Percentiles rank a stretch among this genome's conserved stretches.
phyloP scores from a whole-genome alignment of 208 protist species.

The Dictyostelium gargantuum region DNA sequence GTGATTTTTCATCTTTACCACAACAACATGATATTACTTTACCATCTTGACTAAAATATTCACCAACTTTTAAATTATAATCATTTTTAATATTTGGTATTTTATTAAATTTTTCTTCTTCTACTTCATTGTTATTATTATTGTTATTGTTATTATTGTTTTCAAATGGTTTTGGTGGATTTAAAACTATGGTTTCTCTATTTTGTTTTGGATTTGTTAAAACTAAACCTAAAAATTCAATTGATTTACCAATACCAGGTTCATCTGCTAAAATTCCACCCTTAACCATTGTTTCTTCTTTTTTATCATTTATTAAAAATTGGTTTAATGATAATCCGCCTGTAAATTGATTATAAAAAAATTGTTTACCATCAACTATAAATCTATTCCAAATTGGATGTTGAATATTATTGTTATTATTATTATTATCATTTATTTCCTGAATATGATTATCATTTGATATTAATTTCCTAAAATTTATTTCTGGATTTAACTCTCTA shows the following conservation, averaged over 20 bases:
- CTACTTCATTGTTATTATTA: neutral
- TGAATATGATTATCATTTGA: neutral
- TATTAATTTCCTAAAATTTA: neutral
- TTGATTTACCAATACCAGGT: slow-evolving; percentile 77
- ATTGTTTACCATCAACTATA: neutral
- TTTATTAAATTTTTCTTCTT: neutral
- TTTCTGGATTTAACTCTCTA: slow-evolving; percentile 42
- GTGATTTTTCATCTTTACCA: neutral
- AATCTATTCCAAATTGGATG: slow-evolving; percentile 29
- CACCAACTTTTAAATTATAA: neutral
- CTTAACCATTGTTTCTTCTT: neutral
- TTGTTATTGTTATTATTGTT: neutral
- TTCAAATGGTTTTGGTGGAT: neutral
- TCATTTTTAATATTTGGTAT: neutral
- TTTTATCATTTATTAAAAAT: neutral
- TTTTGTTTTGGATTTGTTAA: slow-evolving; percentile 12
- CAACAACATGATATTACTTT: slow-evolving; percentile 42
- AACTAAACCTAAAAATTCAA: slow-evolving; percentile 77
- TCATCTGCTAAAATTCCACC: slow-evolving; percentile 63
- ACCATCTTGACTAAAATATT: neutral
- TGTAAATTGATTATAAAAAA: slow-evolving; percentile 64
- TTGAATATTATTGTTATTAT: neutral
- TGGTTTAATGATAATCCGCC: neutral
- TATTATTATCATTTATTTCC: neutral
- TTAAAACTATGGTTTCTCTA: neutral